A percentile compares a stretch with the other conserved stretches of the same genome.
These are phyloP conservation scores for Russula griseocarnosa DNA, from an alignment of 768 basidiomycete species.

Conservation along the genomic window DNA sequence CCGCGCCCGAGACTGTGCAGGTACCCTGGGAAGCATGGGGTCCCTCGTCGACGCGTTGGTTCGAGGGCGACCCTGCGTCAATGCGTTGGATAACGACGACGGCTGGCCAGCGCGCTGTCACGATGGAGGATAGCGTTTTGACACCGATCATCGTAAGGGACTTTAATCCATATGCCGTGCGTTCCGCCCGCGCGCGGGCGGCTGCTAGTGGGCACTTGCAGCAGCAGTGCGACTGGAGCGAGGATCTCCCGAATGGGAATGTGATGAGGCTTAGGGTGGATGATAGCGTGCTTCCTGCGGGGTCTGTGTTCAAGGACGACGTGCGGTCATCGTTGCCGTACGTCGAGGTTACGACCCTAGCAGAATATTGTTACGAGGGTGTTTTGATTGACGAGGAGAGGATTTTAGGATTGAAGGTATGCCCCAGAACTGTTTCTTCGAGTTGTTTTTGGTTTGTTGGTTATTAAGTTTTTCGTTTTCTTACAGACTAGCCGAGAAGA, in stretches of 20 bases:
- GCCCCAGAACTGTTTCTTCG: neutral
- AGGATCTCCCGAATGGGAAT: conserved; percentile 13
- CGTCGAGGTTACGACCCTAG: conserved; percentile 27
- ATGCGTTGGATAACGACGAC: conserved; percentile 36
- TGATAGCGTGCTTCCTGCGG: conserved; percentile 4
- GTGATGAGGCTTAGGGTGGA: conserved; percentile 11
- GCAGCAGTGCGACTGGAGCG: conserved; percentile 8
- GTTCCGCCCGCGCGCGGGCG: conserved; percentile 14
- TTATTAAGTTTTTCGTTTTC: neutral
- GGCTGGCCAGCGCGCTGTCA: conserved; percentile 33
- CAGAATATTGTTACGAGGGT: conserved; percentile 29
- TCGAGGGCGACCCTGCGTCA: conserved; percentile 28
- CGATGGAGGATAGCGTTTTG: conserved; percentile 5
- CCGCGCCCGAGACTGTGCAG: neutral
- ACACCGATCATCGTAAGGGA: conserved; percentile 29
- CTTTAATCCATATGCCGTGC: conserved; percentile 29
- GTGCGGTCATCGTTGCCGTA: conserved; percentile 31
- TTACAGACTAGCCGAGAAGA: conserved; percentile 17
- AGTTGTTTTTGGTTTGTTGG: neutral
- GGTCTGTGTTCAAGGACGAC: conserved; percentile 26
- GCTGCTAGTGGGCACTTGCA: neutral
- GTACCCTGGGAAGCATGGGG: conserved; percentile 33
- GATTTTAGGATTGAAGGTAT: conserved; percentile 33
- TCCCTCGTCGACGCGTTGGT: neutral
- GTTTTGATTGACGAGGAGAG: conserved; percentile 34